Evolutionary conservation across 805 yeast genomes (phyloP).

Genomic region (Lipomyces yamadae): DNA sequence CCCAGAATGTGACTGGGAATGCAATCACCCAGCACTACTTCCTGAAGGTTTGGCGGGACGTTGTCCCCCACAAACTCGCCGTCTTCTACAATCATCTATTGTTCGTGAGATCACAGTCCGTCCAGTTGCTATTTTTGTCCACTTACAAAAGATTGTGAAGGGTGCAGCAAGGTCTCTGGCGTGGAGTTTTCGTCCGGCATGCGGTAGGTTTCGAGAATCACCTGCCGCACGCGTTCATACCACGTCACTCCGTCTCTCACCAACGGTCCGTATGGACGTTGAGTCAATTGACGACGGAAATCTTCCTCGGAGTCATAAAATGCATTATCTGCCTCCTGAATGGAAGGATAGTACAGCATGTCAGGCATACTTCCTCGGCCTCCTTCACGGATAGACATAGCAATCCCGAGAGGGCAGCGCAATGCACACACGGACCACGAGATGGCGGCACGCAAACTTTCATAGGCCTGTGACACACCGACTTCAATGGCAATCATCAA

Average conservation of each 20-base stretch:
- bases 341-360: no score
- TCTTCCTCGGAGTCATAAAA: not conserved
- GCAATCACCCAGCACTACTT: not conserved
- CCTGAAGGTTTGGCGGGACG: slow-evolving; percentile 1
- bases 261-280: not conserved
- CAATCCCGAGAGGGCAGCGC: no score
- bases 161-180: not conserved
- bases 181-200: not conserved
- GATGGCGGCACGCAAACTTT: no score
- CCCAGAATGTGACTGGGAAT: not conserved
- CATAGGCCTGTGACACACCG: no score
- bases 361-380: no score
- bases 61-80: slow-evolving; percentile 1
- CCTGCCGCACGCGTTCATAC: not conserved
- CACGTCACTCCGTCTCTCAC: not conserved
- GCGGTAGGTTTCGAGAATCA: not conserved
- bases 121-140: not conserved
- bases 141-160: not conserved
- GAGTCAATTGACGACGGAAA: not conserved
- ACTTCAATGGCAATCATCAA: no score
- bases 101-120: no score
- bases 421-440: no score
- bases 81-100: not conserved
- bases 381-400: no score
- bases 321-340: not conserved